Conservation (phyloP, 2,329 filamentous ascomycete species). For the Phyllosticta citriasiana region DNA sequence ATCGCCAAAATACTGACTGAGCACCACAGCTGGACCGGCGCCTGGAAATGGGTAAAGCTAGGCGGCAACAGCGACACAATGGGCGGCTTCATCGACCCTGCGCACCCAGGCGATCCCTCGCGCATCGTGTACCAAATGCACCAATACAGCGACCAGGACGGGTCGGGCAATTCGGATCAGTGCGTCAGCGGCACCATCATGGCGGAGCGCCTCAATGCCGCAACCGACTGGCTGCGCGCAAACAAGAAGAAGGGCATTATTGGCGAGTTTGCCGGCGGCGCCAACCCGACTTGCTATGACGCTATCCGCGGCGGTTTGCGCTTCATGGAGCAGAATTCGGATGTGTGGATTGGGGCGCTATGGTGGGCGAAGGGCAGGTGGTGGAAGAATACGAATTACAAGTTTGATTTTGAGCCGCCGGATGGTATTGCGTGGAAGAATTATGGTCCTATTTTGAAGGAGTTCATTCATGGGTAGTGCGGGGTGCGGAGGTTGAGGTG, state of each 20-base stretch:
- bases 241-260: conserved; percentile 45
- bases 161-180: conserved; percentile 40
- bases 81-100: conserved; percentile 40
- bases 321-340: conserved; percentile 38
- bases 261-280: conserved; percentile 46
- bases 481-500: too few relatives aligned
- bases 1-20: too few relatives aligned
- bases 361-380: conserved; percentile 50
- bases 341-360: conserved; percentile 44
- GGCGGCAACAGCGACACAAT: conserved; percentile 37
- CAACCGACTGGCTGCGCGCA: conserved; percentile 44
- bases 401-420: conserved; percentile 40
- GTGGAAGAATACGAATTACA: conserved; percentile 38
- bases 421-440: conserved; percentile 32
- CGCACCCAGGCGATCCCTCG: conserved; percentile 30
- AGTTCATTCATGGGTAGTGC: not conserved
- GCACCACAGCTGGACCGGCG: conserved; percentile 29
- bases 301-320: conserved; percentile 42
- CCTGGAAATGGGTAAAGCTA: conserved; percentile 39
- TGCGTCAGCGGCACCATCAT: conserved; percentile 48
- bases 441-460: not conserved
- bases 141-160: conserved; percentile 50
- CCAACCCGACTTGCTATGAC: conserved; percentile 39
- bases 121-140: conserved; percentile 50
- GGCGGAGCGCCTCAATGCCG: conserved; percentile 38